Evolutionary conservation across 768 basidiomycete genomes (phyloP), one percentile per base, ranked within the genome.

Genomic region (Macrolepiota albuminosa): DNA sequence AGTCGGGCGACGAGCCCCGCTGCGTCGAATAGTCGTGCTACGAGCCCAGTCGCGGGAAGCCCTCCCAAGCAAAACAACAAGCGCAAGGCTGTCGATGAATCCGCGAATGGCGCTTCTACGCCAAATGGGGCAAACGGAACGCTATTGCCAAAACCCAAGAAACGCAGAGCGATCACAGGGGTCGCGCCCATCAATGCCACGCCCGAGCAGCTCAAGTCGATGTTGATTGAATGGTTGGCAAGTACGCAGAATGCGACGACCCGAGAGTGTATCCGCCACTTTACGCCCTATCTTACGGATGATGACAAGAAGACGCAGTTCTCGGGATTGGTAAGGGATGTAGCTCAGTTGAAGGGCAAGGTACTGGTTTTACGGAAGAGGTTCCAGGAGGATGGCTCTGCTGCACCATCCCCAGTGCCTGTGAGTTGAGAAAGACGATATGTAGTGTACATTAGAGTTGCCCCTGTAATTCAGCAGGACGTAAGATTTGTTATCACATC

Each of bases 151-250:
- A 78, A 76, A 55, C 64, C 71, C 21, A 83, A 81, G 72, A 90
- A 89, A 70, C 83, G 86, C 56, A 90, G 88, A 70, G 82, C 61
- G 11, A 31, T 7, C 69, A 61, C 57, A 55, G 72, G 72, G 21
- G 64, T 64, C 8, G 67, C 75, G 8, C 59, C 72, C 26, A 73
- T 70, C 42, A 72, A 73, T 31, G 71, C 71, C n/a, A 77, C 84
- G 13, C 74, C 76, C 14, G 81, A 83, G 56, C 85, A 87, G 68
- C 72, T 91, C 61, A 84, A 86, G 63, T 78, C 67, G 53, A 80
- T 89, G 82, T 75, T 93, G 58, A 76, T 93, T 60, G 86, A 89
- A 52, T 93, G 91, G 89, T 69, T 93, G 63, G 83, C 79, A 68
- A 85, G 78, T 52, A 85, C 83, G 40, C 78, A 83, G n/a, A 83